Base-by-base conservation (phyloP, 768 basidiomycete genomes). In the Lactarius pseudohatsudake region DNA sequence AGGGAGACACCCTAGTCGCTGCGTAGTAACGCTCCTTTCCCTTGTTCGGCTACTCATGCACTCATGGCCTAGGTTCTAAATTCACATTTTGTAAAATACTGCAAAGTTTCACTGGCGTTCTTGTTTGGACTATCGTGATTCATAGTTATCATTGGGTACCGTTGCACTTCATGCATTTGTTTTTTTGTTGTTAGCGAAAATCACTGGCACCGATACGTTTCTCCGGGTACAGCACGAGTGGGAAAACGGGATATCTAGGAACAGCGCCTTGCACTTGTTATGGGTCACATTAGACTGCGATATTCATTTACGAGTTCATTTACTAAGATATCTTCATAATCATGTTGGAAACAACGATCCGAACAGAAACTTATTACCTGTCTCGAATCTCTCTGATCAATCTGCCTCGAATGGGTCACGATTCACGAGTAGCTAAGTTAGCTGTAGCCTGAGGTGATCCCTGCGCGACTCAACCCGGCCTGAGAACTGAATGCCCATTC, bases 1-100 rank as follows among this genome's bases (percentile, higher is more conserved):
- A 61, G 68, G 62, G 0, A 36, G 9, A 30, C 57, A 16, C 61
- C 68, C 8, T 69, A 41, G 34, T 57, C 11, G 30, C 50, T n/a
- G n/a, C n/a, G 9, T 10, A 3, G n/a, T 9, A 22, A 8, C 6
- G 40, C 15, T 50, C 26, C 22, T 26, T 50, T 15, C 11, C 22
- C 22, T 13, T 50, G 9, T 50, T 22, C 22, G 22, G 36, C 0
- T 36, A 26, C 47, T 22, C 22, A 6, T 50, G 38, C 1, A 34
- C 38, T 40, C 13, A n/a, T n/a, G 6, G 13, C 22, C 13, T 50
- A 11, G 6, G 50, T 26, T 26, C 22, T 26, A 26, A 50, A 6
- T 22, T 50, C 13, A 15, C 22, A 22, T n/a, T 47, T 47, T 22
- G n/a, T 50, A 22, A 50, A 22, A 50, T 50, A 50, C n/a, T 13